Base-by-base conservation (phyloP, 495 filamentous ascomycete species). In the Parathielavia appendiculata region DNA sequence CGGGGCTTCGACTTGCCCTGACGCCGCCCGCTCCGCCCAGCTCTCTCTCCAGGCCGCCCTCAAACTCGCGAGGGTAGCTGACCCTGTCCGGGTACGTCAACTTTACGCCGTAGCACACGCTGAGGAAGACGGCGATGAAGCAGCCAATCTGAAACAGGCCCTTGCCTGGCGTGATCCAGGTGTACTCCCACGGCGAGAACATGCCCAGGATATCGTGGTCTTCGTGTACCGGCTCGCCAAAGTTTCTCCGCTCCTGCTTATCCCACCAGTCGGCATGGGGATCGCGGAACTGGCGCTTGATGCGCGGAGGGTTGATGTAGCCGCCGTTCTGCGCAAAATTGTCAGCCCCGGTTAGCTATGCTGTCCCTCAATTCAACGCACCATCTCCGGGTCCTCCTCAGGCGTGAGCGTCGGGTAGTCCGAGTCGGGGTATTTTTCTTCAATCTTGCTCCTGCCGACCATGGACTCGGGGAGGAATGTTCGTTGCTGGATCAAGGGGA, bases 251-350 rank as follows among this genome's bases (percentile, higher is more conserved):
- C 71, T 96, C 92, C 69, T 97, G 92, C 78, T 90, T 87, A 73
- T 97, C 92, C 92, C 92, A 97, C 90, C 91, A 97, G 70, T 90
- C 87, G 65, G 74, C 92, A 69, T 97, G 83, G 38, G 95, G 95
- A 70, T 97, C 95, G 70, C 95, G 89, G 75, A 88, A 85, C 69
- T 87, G 82, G 61, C 92, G 89, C 77, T 93, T 96, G 66, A 89
- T 74, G 38, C 75, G 77, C 12, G 86, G 86, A 57, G 93, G 93
- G 75, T 96, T 95, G 69, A 89, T 77, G 74, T 96, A 99, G 74
- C 87, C 86, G 69, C 90, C 90, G 70, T 96, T 97, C 91, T 96
- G 70, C 62, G 60, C 54, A 54, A 53, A 46, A 68, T 58, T 23
- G 63, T 69, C 61, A 71, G 67, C 56, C 10, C 36, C 36, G 45